Evolutionary conservation across 805 yeast species (phyloP), one percentile per base, ranked within the genome.

Genomic region (Pichia pseudocactophila): DNA sequence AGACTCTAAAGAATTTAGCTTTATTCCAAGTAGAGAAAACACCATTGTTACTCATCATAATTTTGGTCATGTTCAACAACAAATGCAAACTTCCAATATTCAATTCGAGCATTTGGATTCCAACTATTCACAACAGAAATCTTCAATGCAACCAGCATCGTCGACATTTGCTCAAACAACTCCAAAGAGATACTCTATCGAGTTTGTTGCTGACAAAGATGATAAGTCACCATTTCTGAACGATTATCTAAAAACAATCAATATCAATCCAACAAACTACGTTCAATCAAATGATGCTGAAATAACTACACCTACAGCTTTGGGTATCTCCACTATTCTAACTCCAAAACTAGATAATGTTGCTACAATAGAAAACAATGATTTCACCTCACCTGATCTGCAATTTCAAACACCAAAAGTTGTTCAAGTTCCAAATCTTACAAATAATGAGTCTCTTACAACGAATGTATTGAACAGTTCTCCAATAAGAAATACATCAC

Each of bases 101-200:
- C n/a, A n/a, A n/a, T n/a, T n/a, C n/a, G 25, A 22, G 5, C 25
- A 22, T 6, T 6, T 22, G 18, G 13, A 34, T 18, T n/a, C 11
- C 19, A 9, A n/a, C 16, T 16, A 3, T n/a, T 19, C 27, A 33
- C 18, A n/a, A 39, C 3, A 19, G 28, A 22, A n/a, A 8, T 6
- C 33, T 18, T 10, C 30, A 8, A 37, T 12, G 18, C 34, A 17
- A 28, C 39, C 16, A 25, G 16, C 13, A 12, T 15, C 18, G 15
- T 40, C 39, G 4, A 39, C 45, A 15, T 45, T 47, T 40, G 22
- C 43, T n/a, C 50, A 44, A 28, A 45, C 28, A 26, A 51, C 45
- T 12, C 36, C 39, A 11, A 43, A 49, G 8, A 47, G 55, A 31
- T 48, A 39, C 30, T 58, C 62, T 22, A 59, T 59, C 50, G 43